A percentile compares a stretch with the other conserved stretches of the same genome.
These are phyloP conservation scores for Herpetospermum pedunculosum DNA, from an alignment of 306 rosid species.

Conservation along the genomic window DNA sequence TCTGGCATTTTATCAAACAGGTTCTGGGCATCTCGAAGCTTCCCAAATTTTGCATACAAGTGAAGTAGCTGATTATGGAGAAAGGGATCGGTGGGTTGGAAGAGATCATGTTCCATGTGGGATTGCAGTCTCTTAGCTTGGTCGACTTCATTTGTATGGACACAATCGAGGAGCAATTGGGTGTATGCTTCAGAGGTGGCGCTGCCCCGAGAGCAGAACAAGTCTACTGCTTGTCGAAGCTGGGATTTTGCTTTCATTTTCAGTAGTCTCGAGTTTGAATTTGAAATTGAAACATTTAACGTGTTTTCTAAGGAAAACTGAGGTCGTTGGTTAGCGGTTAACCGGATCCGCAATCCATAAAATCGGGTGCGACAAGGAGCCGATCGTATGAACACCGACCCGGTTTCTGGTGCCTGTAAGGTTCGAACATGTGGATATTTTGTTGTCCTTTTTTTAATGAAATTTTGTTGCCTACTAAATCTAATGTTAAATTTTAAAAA, in stretches of 20 bases:
- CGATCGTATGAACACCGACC: no score
- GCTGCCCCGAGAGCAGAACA: constrained; percentile 28
- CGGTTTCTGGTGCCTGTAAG: no score
- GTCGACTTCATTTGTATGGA: constrained; percentile 33
- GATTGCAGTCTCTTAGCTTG: constrained; percentile 56
- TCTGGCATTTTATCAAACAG: constrained; percentile 43
- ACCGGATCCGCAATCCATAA: no score
- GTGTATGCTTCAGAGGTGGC: constrained; percentile 46
- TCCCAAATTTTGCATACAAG: constrained; percentile 36
- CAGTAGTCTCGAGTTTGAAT: neutral
- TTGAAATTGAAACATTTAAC: neutral
- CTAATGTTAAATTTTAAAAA: no score
- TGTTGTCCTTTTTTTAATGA: no score
- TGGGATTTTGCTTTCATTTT: constrained; percentile 27
- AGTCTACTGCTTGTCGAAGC: constrained; percentile 38
- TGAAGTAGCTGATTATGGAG: constrained; percentile 47
- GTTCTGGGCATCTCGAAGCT: constrained; percentile 30
- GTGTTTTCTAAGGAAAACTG: neutral
- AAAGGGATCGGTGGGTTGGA: constrained; percentile 39
- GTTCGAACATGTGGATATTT: no score
- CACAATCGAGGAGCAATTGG: constrained; percentile 45
- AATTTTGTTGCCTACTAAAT: no score
- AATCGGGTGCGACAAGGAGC: no score
- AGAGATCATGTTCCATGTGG: constrained; percentile 52
- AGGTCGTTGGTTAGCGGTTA: neutral